Evolutionary conservation across 306 rosid genomes (phyloP), one percentile per base, ranked within the genome.

Genomic region (Sophora flavescens): DNA sequence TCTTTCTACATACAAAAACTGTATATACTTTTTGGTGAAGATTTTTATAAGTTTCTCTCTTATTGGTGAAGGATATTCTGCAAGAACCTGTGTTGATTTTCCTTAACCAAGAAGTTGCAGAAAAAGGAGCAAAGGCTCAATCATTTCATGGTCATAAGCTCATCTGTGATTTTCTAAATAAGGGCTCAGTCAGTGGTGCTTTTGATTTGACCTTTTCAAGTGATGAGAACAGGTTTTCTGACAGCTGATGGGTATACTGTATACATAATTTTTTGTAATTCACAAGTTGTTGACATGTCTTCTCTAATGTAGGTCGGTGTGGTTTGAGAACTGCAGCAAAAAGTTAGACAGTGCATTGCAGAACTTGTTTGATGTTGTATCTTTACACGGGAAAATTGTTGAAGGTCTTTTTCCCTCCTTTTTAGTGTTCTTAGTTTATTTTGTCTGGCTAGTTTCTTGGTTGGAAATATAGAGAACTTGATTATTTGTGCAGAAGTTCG

Each of bases 11-110:
- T 16, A n/a, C 67, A n/a, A 45, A 14, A 4, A 35, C 42, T 51
- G 30, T 35, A 69, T 45, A 35, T 63, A 9, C 70, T 62, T 75
- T 11, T 66, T 66, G 33, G 45, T 50, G 6, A n/a, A 52, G 30
- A 15, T 51, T 63, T 35, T 68, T 16, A 22, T 68, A 59, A 44
- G 45, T 63, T 68, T 54, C 67, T 44, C 63, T 36, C 18, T 84
- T 75, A 15, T 72, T 74, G 16, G 30, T 81, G 79, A 72, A 93
- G 98, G 96, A 92, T 75, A 64, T 90, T 66, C 86, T 95, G 86
- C 91, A 92, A 81, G 86, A 88, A 78, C 93, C 98, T 26, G 89
- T 86, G 52, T 64, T 84, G 53, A 75, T 84, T 63, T 89, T 91
- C 72, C 86, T 93, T 50, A 86, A 83, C 77, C 89, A 80, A 77